phyloP scores from a whole-genome alignment of 2,329 filamentous ascomycete genomes.

The Claviceps sp. region DNA sequence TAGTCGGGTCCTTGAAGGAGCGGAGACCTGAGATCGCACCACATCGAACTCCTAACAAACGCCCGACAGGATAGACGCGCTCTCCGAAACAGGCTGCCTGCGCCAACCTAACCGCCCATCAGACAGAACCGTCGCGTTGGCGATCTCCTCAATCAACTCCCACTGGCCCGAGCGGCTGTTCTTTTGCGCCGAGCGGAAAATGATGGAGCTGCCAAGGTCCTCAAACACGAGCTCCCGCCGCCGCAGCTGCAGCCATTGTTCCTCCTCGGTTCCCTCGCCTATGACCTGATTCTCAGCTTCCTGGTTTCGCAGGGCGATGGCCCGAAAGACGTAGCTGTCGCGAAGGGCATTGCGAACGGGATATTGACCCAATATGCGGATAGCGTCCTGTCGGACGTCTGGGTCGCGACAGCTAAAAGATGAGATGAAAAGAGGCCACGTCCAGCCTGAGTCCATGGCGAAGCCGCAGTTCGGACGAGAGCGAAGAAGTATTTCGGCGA shows the following conservation, averaged over 20 bases:
- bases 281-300: conserved; percentile 21
- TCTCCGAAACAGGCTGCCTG: conserved; percentile 22
- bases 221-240: conserved; percentile 26
- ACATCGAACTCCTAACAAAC: conserved; percentile 10
- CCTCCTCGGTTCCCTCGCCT: conserved; percentile 18
- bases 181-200: conserved; percentile 23
- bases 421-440: conserved; percentile 29
- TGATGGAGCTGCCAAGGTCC: conserved; percentile 22
- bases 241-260: conserved; percentile 27
- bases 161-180: conserved; percentile 18
- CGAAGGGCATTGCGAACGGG: conserved; percentile 30
- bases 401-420: conserved; percentile 27
- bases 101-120: conserved; percentile 22
- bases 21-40: conserved; percentile 34
- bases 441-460: conserved; percentile 32
- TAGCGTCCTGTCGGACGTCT: conserved; percentile 24
- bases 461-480: conserved; percentile 25
- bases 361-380: conserved; percentile 25
- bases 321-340: conserved; percentile 26
- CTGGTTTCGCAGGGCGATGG: conserved; percentile 24
- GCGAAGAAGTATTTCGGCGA: conserved; percentile 24
- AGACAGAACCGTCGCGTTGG: conserved; percentile 16
- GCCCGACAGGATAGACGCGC: conserved; percentile 17
- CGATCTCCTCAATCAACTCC: conserved; percentile 25
- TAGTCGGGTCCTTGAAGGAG: conserved; percentile 82